Evolutionary conservation across 352 stramenopile genomes (phyloP).

Genomic region (Phytophthora multivora): DNA sequence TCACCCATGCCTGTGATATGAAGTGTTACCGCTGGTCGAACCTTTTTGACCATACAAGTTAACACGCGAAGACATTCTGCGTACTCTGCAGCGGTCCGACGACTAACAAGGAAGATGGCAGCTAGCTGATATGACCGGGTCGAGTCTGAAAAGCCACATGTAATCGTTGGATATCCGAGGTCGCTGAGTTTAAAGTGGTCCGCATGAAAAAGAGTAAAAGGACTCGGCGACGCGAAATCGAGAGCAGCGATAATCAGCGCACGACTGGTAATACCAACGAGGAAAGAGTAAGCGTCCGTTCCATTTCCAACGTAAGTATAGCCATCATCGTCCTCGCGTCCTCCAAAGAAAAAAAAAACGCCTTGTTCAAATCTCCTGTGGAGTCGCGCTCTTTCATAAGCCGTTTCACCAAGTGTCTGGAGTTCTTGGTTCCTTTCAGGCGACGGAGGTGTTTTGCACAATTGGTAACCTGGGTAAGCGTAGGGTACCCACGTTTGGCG

Average conservation of each 20-base stretch:
- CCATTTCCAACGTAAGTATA: slow-evolving; percentile 2
- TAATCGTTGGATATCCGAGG: slow-evolving; percentile 8
- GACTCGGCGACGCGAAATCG: slow-evolving; percentile 1
- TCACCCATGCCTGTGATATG: slow-evolving; percentile 5
- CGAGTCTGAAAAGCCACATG: slow-evolving; percentile 9
- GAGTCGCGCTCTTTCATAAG: slow-evolving; percentile 2
- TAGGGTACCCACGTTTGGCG: neutral
- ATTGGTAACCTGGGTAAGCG: neutral
- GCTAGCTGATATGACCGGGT: slow-evolving; percentile 5
- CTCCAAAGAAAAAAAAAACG: slow-evolving; percentile 6
- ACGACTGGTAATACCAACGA: slow-evolving; percentile 1
- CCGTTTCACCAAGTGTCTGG: neutral
- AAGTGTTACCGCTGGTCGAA: neutral
- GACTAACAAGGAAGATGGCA: slow-evolving; percentile 18
- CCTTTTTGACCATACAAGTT: neutral
- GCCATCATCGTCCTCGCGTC: neutral
- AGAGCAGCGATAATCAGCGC: neutral
- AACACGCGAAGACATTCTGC: slow-evolving; percentile 2
- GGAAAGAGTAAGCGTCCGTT: slow-evolving; percentile 6
- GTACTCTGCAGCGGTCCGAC: slow-evolving; percentile 9
- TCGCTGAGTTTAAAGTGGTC: slow-evolving; percentile 21
- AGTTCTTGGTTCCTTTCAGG: slow-evolving; percentile 5
- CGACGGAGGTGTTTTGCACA: neutral
- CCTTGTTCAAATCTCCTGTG: neutral
- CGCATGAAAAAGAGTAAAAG: slow-evolving; percentile 10